These are phyloP conservation scores for Trichophyton verrucosum DNA, from an alignment of 2,329 filamentous ascomycete species.

Conservation along the genomic window DNA sequence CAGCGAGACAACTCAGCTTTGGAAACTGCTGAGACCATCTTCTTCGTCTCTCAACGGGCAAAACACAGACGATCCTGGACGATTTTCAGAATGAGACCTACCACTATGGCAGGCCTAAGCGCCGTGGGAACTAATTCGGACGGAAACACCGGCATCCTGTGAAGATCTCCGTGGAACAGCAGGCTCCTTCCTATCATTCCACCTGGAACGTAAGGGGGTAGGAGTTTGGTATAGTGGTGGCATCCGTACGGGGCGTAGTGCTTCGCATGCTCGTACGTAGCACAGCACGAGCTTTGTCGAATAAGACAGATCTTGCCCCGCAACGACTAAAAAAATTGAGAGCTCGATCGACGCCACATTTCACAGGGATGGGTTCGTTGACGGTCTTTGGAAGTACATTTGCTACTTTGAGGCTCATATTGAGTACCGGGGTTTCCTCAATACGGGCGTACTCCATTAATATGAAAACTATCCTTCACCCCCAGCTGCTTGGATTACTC, in stretches of 20 bases:
- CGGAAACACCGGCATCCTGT: slow-evolving; percentile 2
- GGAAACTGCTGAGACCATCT: neutral
- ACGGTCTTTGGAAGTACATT: neutral
- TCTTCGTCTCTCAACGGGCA: neutral
- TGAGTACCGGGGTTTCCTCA: neutral
- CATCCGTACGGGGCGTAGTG: neutral
- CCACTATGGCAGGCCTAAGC: neutral
- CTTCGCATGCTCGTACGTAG: slow-evolving; percentile 1
- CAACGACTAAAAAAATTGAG: neutral
- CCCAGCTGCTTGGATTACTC: neutral
- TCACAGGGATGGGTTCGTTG: neutral
- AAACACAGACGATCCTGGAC: neutral
- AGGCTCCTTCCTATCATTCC: neutral
- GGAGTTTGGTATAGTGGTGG: neutral
- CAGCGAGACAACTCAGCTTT: neutral
- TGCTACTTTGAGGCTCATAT: neutral
- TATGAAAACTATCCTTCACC: neutral
- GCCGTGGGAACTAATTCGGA: neutral
- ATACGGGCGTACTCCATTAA: neutral
- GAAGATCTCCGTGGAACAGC: neutral
- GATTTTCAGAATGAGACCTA: neutral
- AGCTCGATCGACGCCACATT: neutral
- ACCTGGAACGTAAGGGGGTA: neutral
- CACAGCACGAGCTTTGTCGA: neutral
- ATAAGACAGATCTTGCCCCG: neutral